phyloP scores from a whole-genome alignment of 805 yeast genomes.

The Lachancea lanzarotensis region DNA sequence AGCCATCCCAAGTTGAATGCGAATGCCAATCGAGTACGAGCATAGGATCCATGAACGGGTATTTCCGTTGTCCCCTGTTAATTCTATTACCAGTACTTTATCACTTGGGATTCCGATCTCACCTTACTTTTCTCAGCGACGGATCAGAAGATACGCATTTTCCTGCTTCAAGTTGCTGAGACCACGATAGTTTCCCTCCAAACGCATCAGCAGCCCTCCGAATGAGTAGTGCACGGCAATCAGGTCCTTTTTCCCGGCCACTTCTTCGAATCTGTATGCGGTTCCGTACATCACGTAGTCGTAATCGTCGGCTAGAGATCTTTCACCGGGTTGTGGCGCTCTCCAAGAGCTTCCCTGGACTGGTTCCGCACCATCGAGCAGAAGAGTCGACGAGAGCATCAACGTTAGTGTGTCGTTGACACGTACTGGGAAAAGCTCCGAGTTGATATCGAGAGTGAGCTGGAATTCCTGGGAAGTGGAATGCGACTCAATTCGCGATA shows the following conservation, averaged over 20 bases:
- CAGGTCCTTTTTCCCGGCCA: conserved; percentile 40
- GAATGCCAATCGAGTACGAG: too few species aligned
- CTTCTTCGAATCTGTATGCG: conserved; percentile 93
- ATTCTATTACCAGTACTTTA: not conserved
- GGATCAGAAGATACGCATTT: conserved; percentile 81
- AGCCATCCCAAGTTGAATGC: not conserved
- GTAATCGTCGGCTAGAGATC: conserved; percentile 89
- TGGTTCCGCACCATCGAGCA: conserved; percentile 43
- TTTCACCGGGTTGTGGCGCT: conserved; percentile 71
- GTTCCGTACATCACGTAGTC: conserved; percentile 98
- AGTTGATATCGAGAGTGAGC: conserved; percentile 81
- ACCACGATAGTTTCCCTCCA: conserved; percentile 91
- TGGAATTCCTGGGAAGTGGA: conserved; percentile 68
- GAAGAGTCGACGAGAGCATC: conserved; percentile 73
- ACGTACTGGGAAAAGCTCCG: conserved; percentile 83
- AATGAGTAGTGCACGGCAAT: conserved; percentile 90
- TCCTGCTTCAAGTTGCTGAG: conserved; percentile 89
- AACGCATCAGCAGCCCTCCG: conserved; percentile 88
- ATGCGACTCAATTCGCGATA: conserved; percentile 78
- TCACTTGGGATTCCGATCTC: not conserved
- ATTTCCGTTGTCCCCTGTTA: too few species aligned
- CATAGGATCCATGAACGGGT: too few species aligned
- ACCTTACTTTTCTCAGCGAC: conserved; percentile 42
- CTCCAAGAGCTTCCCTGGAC: conserved; percentile 39
- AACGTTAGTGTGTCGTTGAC: conserved; percentile 74